Percentiles rank a stretch among this genome's conserved stretches.
phyloP scores from a whole-genome alignment of 2,329 filamentous ascomycete genomes.

The Trichophyton schoenleinii region DNA sequence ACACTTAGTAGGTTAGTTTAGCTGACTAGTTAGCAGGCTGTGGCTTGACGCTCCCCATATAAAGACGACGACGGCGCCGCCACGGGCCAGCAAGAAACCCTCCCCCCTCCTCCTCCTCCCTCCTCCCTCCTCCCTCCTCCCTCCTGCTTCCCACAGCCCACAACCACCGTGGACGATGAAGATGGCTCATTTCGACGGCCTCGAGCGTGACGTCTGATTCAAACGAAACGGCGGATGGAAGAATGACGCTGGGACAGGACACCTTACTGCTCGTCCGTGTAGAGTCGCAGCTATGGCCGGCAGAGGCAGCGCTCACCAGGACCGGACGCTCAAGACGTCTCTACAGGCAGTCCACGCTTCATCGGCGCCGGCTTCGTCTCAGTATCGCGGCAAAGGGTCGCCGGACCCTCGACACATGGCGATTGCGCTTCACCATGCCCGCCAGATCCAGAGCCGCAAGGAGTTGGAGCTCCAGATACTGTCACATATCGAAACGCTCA shows the following conservation, averaged over 20 bases:
- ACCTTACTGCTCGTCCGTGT: neutral
- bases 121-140: too few species aligned
- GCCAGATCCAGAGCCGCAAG: slow-evolving; percentile 69
- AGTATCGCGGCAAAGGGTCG: slow-evolving; percentile 1
- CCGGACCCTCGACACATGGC: slow-evolving; percentile 39
- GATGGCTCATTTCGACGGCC: neutral
- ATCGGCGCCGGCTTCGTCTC: slow-evolving; percentile 28
- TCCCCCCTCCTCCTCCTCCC: too few species aligned
- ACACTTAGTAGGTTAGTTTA: neutral
- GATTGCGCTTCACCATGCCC: slow-evolving; percentile 69
- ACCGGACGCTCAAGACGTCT: slow-evolving; percentile 54
- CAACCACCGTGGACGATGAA: neutral
- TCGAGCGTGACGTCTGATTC: neutral
- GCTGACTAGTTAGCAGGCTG: neutral
- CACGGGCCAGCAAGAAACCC: neutral
- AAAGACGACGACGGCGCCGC: neutral
- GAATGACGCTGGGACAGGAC: neutral
- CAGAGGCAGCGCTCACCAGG: slow-evolving; percentile 10
- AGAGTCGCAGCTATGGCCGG: neutral
- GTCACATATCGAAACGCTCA: slow-evolving; percentile 57
- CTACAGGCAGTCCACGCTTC: slow-evolving; percentile 30
- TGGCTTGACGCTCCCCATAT: neutral
- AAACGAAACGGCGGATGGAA: neutral
- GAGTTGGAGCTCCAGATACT: slow-evolving; percentile 63
- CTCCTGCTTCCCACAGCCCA: neutral